Evolutionary conservation across 2,329 filamentous ascomycete genomes (phyloP), one percentile per base, ranked within the genome.

Genomic region (Pseudogymnoascus pannorum): DNA sequence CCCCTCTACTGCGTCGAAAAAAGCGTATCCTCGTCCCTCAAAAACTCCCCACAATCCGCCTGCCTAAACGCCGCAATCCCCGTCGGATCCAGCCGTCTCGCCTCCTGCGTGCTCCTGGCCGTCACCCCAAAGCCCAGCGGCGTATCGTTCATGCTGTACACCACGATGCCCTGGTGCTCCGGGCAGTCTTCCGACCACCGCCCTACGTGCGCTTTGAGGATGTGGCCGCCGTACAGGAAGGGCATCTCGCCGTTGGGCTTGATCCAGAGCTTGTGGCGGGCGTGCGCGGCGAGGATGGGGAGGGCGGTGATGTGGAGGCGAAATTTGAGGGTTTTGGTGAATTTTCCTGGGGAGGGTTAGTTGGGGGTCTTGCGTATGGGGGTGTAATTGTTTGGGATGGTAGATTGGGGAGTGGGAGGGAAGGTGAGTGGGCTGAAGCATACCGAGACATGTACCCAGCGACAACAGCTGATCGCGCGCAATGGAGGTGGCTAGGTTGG

Each of bases 211-310:
- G 87, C 88, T 74, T 91, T 91, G 68, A 95, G 85, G 59, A 96
- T 81, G 75, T 97, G 92, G 62, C 91, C 90, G 7, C 42, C 94
- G 76, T 97, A 99, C 54, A 99, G 78, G 74, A 96, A 97, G 1
- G 94, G 93, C 92, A 97, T 96, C 71, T 95, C 92, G 67, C 94
- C 94, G 76, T 97, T 97, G 63, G 87, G 84, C 77, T 95, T 95
- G 68, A 99, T 87, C 92, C 92, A 97, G 68, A 97, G 87, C 84
- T 97, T 97, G 78, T 96, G 96, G 63, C 94, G 82, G 48, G 93
- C 93, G 74, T 97, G 91, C 66, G 91, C 88, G 62, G 92, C 89
- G 67, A 99, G 88, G 65, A 97, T 84, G 65, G 92, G 88, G 62
- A 99, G 81, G 16, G 68, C 89, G 1, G 93, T 97, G 72, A 97